phyloP scores from a whole-genome alignment of 176 grass and related monocot genomes.

The Ampelocalamus luodianensis region DNA sequence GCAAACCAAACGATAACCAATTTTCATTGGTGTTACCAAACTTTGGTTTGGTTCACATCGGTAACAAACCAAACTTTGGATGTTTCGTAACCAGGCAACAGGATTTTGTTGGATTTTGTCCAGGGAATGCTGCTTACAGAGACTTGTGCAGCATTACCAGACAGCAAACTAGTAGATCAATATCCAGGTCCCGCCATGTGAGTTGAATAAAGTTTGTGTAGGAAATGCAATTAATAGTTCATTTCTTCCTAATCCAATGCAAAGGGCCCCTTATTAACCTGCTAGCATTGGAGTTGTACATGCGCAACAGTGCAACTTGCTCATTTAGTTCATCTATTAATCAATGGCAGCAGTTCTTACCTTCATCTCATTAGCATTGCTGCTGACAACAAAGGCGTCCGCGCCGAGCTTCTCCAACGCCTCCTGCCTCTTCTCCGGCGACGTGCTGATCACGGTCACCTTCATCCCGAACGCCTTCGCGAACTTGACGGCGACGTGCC shows the following conservation, averaged over 20 bases:
- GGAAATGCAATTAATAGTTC: background rate
- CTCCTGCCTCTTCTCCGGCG: slow-evolving; percentile 54
- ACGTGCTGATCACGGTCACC: slow-evolving; percentile 70
- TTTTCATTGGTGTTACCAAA: too few species aligned
- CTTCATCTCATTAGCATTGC: slow-evolving; percentile 52
- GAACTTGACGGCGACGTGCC: slow-evolving; percentile 73
- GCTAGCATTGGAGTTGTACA: too few species aligned
- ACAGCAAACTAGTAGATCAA: background rate
- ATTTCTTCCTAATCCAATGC: background rate
- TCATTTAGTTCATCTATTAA: background rate
- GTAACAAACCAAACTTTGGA: background rate
- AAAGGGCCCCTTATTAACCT: background rate
- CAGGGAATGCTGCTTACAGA: background rate
- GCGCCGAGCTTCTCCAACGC: slow-evolving; percentile 57
- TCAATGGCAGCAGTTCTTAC: background rate
- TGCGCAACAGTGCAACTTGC: background rate
- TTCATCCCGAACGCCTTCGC: slow-evolving; percentile 63
- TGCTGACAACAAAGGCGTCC: slow-evolving; percentile 58
- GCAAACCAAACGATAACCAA: too few species aligned
- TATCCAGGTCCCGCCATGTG: background rate
- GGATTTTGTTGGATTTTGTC: background rate
- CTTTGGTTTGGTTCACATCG: too few species aligned
- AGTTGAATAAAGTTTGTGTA: background rate
- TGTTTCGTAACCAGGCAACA: background rate
- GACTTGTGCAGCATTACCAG: background rate